Evolutionary conservation across 2,329 filamentous ascomycete species (phyloP), one percentile per base, ranked within the genome.

Genomic region (Didymella sp.): DNA sequence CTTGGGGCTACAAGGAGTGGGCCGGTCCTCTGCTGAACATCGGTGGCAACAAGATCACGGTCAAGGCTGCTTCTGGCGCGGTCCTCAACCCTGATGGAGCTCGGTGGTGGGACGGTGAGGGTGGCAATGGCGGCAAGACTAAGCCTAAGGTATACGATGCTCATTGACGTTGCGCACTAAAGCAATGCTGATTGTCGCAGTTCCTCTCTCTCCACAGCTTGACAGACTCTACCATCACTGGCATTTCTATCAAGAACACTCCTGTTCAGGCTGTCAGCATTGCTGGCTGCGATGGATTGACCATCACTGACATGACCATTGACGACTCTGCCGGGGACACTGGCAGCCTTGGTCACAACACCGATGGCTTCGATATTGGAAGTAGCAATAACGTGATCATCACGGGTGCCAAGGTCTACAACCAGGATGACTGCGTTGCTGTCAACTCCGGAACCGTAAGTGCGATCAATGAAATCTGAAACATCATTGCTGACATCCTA

Each of bases 1-100:
- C 84, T 46, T 90, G 87, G 68, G 87, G 81, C 17, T 89, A 88
- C 75, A 77, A 84, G 57, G 83, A 87, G 65, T 90, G 87, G 87
- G 72, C 72, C 0, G 87, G 87, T 0, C 87, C 87, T 38, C 78
- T 90, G 4, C 79, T 90, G 61, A 79, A 80, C 33, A 79, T 89
- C 58, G 81, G 81, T 1, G 87, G 87, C 25, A 73, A 61, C 33
- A 69, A 86, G 60, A 84, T 88, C 65, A 84, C 81, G 59, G 85
- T 88, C 62, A 84, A 81, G 56, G 86, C 85, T 28, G 76, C 80
- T 6, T 81, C 76, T 1, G 86, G 82, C 17, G 78, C 84, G 28
- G 76, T 81, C 9, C 73, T 87, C 28, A 82, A 87, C 51, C 83
- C 83, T 0, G 85, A 87, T 58, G 85, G 81, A 2, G 77, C 80